A percentile compares a stretch with the other conserved stretches of the same genome.
Conservation (phyloP, 2,329 filamentous ascomycete genomes). For the Alternaria alternata region DNA sequence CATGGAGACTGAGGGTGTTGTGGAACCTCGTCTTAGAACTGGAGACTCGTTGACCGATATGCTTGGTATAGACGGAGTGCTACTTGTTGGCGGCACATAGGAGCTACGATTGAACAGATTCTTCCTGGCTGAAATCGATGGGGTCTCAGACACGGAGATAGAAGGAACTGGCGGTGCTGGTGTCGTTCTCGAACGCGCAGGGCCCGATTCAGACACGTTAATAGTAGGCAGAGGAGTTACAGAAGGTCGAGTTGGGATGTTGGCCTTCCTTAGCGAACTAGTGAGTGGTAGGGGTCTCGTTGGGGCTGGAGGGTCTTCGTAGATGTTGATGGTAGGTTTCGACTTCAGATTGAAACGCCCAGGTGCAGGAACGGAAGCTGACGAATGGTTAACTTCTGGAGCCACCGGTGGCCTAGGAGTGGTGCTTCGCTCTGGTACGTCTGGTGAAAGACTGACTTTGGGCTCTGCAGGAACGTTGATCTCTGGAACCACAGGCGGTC, state of each 20-base stretch:
- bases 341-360: slow-evolving; percentile 28
- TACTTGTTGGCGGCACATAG: slow-evolving; percentile 27
- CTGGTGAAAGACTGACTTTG: slow-evolving; percentile 60
- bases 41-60: slow-evolving; percentile 36
- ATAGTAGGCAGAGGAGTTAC: slow-evolving; percentile 54
- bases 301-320: slow-evolving; percentile 40
- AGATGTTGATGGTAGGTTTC: slow-evolving; percentile 34
- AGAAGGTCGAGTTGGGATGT: slow-evolving; percentile 34
- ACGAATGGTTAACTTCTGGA: slow-evolving; percentile 42
- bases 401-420: slow-evolving; percentile 32
- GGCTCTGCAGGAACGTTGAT: slow-evolving; percentile 52
- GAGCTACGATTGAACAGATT: slow-evolving; percentile 21
- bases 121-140: slow-evolving; percentile 34
- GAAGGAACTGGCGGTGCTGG: slow-evolving; percentile 29
- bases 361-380: slow-evolving; percentile 26
- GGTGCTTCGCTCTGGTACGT: slow-evolving; percentile 27
- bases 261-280: slow-evolving; percentile 38
- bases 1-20: slow-evolving; percentile 22
- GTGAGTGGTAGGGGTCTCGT: slow-evolving; percentile 36
- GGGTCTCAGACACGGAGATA: slow-evolving; percentile 35
- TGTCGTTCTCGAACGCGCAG: slow-evolving; percentile 36
- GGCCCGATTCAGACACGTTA: slow-evolving; percentile 57
- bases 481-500: slow-evolving; percentile 38
- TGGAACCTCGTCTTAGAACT: slow-evolving; percentile 12
- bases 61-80: slow-evolving; percentile 32